A percentile compares a stretch with the other conserved stretches of the same genome.
These are phyloP conservation scores for Linaria vulgaris DNA, from an alignment of 257 asterid species.

Conservation along the genomic window DNA sequence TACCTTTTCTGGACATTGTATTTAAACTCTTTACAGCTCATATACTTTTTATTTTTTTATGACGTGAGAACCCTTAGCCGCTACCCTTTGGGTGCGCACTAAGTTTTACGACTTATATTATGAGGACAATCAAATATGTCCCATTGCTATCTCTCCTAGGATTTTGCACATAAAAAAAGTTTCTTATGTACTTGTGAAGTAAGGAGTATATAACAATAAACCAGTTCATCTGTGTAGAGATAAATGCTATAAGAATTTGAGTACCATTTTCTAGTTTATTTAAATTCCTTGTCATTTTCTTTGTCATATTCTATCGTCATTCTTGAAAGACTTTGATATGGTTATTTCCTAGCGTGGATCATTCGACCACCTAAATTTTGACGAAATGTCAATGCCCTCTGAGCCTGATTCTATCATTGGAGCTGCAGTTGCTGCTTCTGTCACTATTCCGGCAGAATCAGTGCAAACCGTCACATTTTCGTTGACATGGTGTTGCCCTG, in stretches of 20 bases:
- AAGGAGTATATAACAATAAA: not conserved
- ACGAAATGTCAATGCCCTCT: conserved; percentile 72
- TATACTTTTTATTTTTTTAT: too few species aligned
- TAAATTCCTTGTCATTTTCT: conserved; percentile 1
- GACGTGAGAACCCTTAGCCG: too few species aligned
- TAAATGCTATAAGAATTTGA: not conserved
- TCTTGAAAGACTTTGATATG: conserved; percentile 38
- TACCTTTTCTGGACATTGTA: too few species aligned
- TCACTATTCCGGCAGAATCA: conserved; percentile 64
- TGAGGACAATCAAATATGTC: not conserved
- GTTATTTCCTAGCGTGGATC: conserved; percentile 75
- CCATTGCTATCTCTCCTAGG: not conserved
- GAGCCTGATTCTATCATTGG: conserved; percentile 76
- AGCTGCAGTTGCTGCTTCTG: conserved; percentile 90
- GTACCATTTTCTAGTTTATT: conserved; percentile 3
- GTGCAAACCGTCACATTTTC: conserved; percentile 71
- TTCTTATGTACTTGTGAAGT: not conserved
- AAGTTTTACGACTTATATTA: too few species aligned
- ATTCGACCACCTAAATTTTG: conserved; percentile 68
- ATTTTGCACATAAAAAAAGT: not conserved
- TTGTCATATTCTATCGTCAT: conserved; percentile 14
- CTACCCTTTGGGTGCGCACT: too few species aligned
- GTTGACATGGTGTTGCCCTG: conserved; percentile 92
- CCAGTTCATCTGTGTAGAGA: not conserved
- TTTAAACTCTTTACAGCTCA: too few species aligned